phyloP scores from a whole-genome alignment of 2,329 filamentous ascomycete species.

The Aspergillus awamori region DNA sequence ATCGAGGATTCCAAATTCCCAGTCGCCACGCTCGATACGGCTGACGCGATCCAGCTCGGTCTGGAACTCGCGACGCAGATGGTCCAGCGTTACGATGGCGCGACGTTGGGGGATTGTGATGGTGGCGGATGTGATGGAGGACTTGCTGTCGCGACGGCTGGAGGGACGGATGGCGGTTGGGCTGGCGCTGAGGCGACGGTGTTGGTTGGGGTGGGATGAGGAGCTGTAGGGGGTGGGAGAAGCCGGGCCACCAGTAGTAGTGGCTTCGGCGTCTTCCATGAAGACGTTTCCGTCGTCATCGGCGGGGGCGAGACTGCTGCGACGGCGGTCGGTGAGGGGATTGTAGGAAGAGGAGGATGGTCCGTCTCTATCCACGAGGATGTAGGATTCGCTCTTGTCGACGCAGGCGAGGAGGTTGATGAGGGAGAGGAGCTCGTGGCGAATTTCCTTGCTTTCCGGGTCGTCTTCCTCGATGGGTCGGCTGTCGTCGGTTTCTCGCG shows the following conservation, averaged over 20 bases:
- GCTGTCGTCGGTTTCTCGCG: slow-evolving; percentile 36
- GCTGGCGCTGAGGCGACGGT: slow-evolving; percentile 27
- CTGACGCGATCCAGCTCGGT: slow-evolving; percentile 85
- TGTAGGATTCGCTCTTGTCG: slow-evolving; percentile 76
- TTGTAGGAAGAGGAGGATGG: slow-evolving; percentile 1
- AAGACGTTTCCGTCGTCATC: slow-evolving; percentile 45
- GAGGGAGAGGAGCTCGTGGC: slow-evolving; percentile 78
- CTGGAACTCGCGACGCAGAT: slow-evolving; percentile 87
- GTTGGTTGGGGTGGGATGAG: neutral
- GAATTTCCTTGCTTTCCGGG: slow-evolving; percentile 57
- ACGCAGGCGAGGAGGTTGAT: slow-evolving; percentile 93
- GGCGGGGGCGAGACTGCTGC: slow-evolving; percentile 37
- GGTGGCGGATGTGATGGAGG: slow-evolving; percentile 20
- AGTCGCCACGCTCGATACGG: slow-evolving; percentile 85
- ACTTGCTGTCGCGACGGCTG: slow-evolving; percentile 27
- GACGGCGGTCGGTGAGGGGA: slow-evolving; percentile 44
- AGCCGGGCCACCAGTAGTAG: slow-evolving; percentile 12
- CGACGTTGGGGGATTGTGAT: slow-evolving; percentile 54
- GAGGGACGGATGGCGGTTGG: slow-evolving; percentile 24
- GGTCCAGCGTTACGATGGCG: slow-evolving; percentile 79
- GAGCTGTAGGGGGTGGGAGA: slow-evolving; percentile 22
- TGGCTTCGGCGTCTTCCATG: slow-evolving; percentile 41
- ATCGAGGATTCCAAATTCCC: slow-evolving; percentile 65
- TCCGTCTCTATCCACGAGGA: slow-evolving; percentile 51
- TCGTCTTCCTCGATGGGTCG: slow-evolving; percentile 42